These are phyloP conservation scores for Cordyceps tenuipes DNA, from an alignment of 2,329 filamentous ascomycete species.

Conservation along the genomic window DNA sequence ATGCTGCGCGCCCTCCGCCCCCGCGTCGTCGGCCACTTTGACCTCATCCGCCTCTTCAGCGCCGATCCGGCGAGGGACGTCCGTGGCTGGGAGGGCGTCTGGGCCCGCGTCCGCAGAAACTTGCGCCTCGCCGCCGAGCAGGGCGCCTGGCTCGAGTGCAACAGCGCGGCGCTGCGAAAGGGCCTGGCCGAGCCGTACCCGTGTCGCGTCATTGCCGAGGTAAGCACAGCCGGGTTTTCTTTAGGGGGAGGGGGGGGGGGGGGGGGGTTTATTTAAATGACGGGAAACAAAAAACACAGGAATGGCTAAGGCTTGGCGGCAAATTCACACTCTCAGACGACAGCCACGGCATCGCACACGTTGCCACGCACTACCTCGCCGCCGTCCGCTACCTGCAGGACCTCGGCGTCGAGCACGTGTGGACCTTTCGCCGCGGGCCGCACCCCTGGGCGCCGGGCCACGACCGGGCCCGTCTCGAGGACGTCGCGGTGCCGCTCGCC, in stretches of 20 bases:
- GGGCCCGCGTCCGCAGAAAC: constrained; percentile 67
- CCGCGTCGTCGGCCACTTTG: constrained; percentile 84
- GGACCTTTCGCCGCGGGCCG: constrained; percentile 39
- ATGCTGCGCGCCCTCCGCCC: constrained; percentile 71
- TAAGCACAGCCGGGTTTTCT: too few relatives aligned
- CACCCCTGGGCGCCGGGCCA: constrained; percentile 22
- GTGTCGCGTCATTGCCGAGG: constrained; percentile 66
- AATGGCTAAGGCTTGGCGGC: constrained; percentile 65
- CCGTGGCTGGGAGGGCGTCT: constrained; percentile 53
- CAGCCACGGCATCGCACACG: constrained; percentile 79
- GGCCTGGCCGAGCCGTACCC: constrained; percentile 89
- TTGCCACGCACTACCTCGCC: constrained; percentile 73
- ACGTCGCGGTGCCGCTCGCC: constrained; percentile 35
- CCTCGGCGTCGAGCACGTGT: constrained; percentile 56
- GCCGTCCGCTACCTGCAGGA: constrained; percentile 62
- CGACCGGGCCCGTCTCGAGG: constrained; percentile 29
- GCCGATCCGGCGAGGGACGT: constrained; percentile 57
- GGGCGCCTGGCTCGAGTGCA: constrained; percentile 81
- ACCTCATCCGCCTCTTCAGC: constrained; percentile 77
- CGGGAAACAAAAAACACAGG: constrained; percentile 33
- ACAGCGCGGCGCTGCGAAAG: constrained; percentile 80
- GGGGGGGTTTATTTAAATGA: not conserved
- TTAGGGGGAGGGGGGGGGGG: too few relatives aligned
- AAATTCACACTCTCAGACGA: constrained; percentile 90
- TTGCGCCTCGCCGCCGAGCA: constrained; percentile 61